These are phyloP conservation scores for Globisporangium nunn DNA, from an alignment of 352 stramenopile species.

Conservation along the genomic window DNA sequence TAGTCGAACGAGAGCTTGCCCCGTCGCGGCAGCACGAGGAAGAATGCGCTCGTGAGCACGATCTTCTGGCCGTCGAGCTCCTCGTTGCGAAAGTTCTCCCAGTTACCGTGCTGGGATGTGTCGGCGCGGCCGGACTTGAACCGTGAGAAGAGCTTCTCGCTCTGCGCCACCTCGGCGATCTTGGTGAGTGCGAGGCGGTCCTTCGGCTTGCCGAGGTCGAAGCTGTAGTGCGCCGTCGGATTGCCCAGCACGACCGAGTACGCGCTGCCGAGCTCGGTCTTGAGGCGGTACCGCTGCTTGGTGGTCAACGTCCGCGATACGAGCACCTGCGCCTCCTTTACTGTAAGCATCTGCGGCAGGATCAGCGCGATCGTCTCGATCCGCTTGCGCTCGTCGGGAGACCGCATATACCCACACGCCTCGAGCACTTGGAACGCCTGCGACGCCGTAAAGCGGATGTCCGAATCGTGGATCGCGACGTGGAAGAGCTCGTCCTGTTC, in stretches of 20 bases:
- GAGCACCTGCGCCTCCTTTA: slow-evolving; percentile 64
- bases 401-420: slow-evolving; percentile 55
- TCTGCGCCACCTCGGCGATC: slow-evolving; percentile 79
- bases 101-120: slow-evolving; percentile 87
- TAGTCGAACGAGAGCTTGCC: slow-evolving; percentile 89
- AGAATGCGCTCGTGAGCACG: slow-evolving; percentile 71
- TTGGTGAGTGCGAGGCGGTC: slow-evolving; percentile 69
- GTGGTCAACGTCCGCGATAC: slow-evolving; percentile 61
- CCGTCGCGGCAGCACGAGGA: slow-evolving; percentile 54
- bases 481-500: slow-evolving; percentile 77
- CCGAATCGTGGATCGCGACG: slow-evolving; percentile 69
- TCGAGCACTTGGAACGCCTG: slow-evolving; percentile 82
- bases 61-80: slow-evolving; percentile 65
- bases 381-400: slow-evolving; percentile 30
- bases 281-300: slow-evolving; percentile 66
- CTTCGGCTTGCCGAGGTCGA: slow-evolving; percentile 71
- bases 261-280: slow-evolving; percentile 71
- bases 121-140: slow-evolving; percentile 44
- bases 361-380: slow-evolving; percentile 67
- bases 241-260: slow-evolving; percentile 84
- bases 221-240: slow-evolving; percentile 73
- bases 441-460: slow-evolving; percentile 68
- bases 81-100: slow-evolving; percentile 91
- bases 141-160: slow-evolving; percentile 74
- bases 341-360: slow-evolving; percentile 81